phyloP scores from a whole-genome alignment of 164 flowering plant genomes.

The Cinnamomum chago region DNA sequence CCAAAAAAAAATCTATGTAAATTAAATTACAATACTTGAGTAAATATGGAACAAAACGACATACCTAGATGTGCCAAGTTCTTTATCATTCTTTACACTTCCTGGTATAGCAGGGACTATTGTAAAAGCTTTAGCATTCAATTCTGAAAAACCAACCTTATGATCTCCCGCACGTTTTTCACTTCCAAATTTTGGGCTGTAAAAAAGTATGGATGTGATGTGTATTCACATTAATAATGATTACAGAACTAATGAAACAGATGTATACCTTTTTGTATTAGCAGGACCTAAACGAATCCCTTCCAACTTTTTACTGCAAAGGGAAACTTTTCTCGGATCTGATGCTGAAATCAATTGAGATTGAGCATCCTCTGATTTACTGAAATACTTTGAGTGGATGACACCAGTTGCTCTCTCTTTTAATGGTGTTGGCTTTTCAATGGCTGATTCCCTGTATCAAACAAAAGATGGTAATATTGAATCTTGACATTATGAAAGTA shows the following conservation, averaged over 20 bases:
- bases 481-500: neutral
- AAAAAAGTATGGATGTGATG: neutral
- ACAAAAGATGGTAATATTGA: slow-evolving; percentile 2
- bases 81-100: slow-evolving; percentile 14
- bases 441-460: slow-evolving; percentile 28
- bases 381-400: slow-evolving; percentile 20
- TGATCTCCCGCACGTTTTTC: slow-evolving; percentile 23
- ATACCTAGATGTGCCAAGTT: slow-evolving; percentile 15
- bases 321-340: slow-evolving; percentile 6
- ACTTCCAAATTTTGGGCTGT: slow-evolving; percentile 25
- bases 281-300: slow-evolving; percentile 8
- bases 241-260: slow-evolving; percentile 4
- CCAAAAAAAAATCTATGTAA: too few species aligned
- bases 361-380: slow-evolving; percentile 22
- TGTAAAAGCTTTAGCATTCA: slow-evolving; percentile 13
- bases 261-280: slow-evolving; percentile 27
- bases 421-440: slow-evolving; percentile 7
- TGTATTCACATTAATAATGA: neutral
- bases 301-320: slow-evolving; percentile 15
- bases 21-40: neutral
- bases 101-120: slow-evolving; percentile 14
- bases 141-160: slow-evolving; percentile 14
- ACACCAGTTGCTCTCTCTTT: slow-evolving; percentile 23
- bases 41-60: neutral
- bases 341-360: slow-evolving; percentile 15